Base-by-base conservation (phyloP, 345 rosid species). In the Moricandia arvensis region DNA sequence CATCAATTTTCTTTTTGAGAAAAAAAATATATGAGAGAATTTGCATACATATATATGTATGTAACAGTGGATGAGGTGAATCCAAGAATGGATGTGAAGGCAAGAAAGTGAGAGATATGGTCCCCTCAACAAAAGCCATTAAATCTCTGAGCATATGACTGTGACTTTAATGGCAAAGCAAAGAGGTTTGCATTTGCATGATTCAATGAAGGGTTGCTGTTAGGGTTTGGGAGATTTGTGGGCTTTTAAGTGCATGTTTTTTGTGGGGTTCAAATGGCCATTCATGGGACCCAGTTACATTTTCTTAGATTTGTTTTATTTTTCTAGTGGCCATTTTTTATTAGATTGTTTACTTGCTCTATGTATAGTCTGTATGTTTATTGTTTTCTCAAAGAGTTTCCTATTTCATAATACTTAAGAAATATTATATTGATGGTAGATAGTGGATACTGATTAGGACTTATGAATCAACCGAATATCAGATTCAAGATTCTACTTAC, bases 121-220 rank as follows among this genome's bases (percentile, higher is more conserved):
- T 64, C 82, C 82, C 82, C 82, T 75, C 73, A 65, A 69, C 67
- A 79, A 71, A 74, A 66, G 80, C 82, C 80, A 80, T 74, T 69
- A 74, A 79, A 74, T 43, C 79, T 69, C 82, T 80, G 80, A 79
- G 78, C 81, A 73, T 79, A 79, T 75, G 80, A 75, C 64, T 75
- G 66, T 75, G 82, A 80, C 82, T 80, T 75, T 70, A 75, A 70
- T 80, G 82, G 82, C 64, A 75, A 63, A 75, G 71, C 75, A 79
- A 74, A 79, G 71, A 59, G 75, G 79, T 73, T 79, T 68, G 74
- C 74, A 79, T 68, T 69, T 78, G 81, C 81, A 78, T 78, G 73
- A 78, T 72, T 72, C 64, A 79, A 61, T 68, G 81, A 79, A 79
- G 74, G 43, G 81, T 73, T 79, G 71, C 81, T 79, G 71, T 73